Conservation (phyloP, 305 asterid species). For the Stenogyne calaminthoides region DNA sequence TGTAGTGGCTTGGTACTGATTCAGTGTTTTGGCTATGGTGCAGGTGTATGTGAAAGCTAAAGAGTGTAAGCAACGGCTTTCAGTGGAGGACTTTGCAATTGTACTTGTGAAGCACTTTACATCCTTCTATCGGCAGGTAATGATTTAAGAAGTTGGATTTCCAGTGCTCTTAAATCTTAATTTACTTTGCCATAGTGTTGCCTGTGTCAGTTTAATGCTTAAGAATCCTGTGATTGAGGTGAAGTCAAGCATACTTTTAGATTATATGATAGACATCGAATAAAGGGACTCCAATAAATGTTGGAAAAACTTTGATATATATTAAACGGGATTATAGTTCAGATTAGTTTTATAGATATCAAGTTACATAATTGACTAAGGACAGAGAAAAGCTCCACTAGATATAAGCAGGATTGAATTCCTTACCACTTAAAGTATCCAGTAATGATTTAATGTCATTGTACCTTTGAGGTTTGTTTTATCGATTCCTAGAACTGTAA, state of each 20-base stretch:
- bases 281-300: neutral
- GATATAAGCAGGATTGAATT: no score
- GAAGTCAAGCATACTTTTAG: neutral
- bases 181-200: neutral
- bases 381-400: neutral
- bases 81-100: constrained; percentile 86
- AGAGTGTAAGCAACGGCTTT: constrained; percentile 63
- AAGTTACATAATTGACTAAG: neutral
- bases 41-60: constrained; percentile 97
- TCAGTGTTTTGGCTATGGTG: constrained; percentile 25
- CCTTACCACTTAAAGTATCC: no score
- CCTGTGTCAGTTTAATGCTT: neutral
- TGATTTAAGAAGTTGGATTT: neutral
- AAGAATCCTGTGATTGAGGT: neutral
- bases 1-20: constrained; percentile 3
- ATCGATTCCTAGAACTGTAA: no score
- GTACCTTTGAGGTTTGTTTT: no score
- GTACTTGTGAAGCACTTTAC: constrained; percentile 88
- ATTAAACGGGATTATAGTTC: neutral
- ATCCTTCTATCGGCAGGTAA: constrained; percentile 73
- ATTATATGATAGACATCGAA: neutral
- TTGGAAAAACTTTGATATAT: neutral
- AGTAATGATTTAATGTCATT: no score
- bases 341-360: neutral
- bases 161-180: neutral